A percentile compares a stretch with the other conserved stretches of the same genome.
Evolutionary conservation across 73 alveolate genomes (phyloP).

Genomic region (Durusdinium trenchii): DNA sequence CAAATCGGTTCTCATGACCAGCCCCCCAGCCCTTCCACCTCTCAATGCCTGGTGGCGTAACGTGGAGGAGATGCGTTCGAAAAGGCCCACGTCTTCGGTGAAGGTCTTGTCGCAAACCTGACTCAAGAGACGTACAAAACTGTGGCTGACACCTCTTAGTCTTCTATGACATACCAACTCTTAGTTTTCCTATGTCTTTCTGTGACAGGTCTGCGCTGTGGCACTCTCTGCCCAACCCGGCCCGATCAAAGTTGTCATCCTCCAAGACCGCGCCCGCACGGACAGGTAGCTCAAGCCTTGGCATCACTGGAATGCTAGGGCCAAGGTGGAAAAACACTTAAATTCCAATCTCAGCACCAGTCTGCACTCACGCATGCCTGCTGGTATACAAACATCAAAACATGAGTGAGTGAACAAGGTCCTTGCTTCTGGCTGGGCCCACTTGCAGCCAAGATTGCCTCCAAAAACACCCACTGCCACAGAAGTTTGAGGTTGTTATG

Average conservation of each 20-base stretch:
- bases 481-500: too few species aligned
- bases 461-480: too few species aligned
- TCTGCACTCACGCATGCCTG: background rate
- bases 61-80: slow-evolving; percentile 75
- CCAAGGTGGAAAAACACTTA: background rate
- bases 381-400: too few species aligned
- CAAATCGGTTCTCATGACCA: too few species aligned
- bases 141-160: background rate
- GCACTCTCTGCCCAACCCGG: background rate
- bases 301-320: background rate
- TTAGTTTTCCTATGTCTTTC: too few species aligned
- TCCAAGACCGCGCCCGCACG: slow-evolving; percentile 21
- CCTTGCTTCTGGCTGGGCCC: too few species aligned
- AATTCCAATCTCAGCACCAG: background rate
- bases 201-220: background rate
- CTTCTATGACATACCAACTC: too few species aligned
- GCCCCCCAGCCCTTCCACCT: too few species aligned
- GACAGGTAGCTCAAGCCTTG: slow-evolving; percentile 56
- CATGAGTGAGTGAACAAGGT: too few species aligned
- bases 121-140: background rate
- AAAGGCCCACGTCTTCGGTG: slow-evolving; percentile 59
- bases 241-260: slow-evolving; percentile 73
- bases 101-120: slow-evolving; percentile 78
- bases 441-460: too few species aligned
- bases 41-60: background rate